A percentile compares a stretch with the other conserved stretches of the same genome.
These are phyloP conservation scores for Auricularia auricula-judae DNA, from an alignment of 768 basidiomycete genomes.

Conservation along the genomic window DNA sequence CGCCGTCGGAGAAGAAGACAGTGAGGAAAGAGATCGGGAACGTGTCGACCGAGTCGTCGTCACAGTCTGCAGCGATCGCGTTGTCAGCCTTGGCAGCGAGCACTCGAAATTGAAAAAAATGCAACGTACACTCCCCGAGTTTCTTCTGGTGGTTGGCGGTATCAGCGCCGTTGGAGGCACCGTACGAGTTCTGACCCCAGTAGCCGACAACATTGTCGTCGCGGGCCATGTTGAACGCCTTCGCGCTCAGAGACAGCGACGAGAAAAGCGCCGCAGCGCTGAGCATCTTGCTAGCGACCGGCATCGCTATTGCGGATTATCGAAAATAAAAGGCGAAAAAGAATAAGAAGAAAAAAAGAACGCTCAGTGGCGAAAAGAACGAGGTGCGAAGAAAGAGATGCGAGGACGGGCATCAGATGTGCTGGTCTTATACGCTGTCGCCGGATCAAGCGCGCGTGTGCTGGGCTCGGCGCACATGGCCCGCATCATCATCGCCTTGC, in stretches of 20 bases:
- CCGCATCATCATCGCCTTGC: not conserved
- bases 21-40: constrained; percentile 9
- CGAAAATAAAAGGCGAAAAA: not conserved
- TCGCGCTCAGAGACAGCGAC: not conserved
- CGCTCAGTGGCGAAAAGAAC: not conserved
- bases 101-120: not conserved
- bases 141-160: constrained; percentile 6
- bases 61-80: constrained; percentile 1
- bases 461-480: not conserved
- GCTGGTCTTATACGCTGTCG: not conserved
- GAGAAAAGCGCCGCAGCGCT: not conserved
- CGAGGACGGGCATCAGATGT: not conserved
- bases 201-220: constrained; percentile 21
- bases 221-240: not conserved
- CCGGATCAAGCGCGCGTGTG: not conserved
- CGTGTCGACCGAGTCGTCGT: constrained; percentile 8
- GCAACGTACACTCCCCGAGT: constrained; percentile 1
- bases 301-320: not conserved
- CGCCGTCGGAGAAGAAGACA: constrained; percentile 7
- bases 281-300: not conserved
- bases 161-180: constrained; percentile 17
- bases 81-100: not conserved
- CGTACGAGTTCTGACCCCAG: constrained; percentile 7
- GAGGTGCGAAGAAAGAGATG: not conserved
- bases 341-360: not conserved